These are phyloP conservation scores for Simmondsia chinensis DNA, from an alignment of 148 eudicot species.

Conservation along the genomic window DNA sequence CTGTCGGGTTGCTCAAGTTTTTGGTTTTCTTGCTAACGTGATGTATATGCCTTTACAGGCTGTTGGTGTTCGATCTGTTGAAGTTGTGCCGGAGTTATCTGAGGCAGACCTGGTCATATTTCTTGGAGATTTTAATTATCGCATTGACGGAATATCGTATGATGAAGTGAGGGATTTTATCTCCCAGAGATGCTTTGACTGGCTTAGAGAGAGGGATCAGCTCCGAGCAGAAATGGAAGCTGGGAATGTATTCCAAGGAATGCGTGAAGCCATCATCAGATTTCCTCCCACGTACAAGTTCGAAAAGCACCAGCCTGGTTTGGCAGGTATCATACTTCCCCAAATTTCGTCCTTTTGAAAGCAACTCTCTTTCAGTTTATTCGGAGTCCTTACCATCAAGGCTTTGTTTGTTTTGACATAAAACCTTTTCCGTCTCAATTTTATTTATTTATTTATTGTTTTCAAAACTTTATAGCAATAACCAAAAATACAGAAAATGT, in stretches of 20 bases:
- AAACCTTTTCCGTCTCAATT: no score
- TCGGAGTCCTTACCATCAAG: no score
- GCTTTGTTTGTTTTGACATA: no score
- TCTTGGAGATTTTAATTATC: conserved; percentile 92
- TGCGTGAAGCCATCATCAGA: conserved; percentile 81
- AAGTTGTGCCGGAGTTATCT: conserved; percentile 71
- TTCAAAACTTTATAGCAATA: no score
- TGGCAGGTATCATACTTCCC: conserved; percentile 49
- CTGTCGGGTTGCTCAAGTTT: not conserved
- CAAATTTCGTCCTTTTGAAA: no score
- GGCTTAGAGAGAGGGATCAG: conserved; percentile 94
- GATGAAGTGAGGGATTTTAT: conserved; percentile 97
- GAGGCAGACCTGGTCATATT: conserved; percentile 96
- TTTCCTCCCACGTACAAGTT: conserved; percentile 97
- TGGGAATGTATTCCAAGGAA: conserved; percentile 92
- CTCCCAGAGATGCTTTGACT: conserved; percentile 93
- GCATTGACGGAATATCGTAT: conserved; percentile 90
- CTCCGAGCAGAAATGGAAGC: conserved; percentile 83
- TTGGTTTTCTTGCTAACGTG: not conserved
- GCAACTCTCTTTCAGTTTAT: no score
- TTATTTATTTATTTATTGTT: no score
- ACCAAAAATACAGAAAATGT: no score
- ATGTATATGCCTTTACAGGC: conserved; percentile 28
- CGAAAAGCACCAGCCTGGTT: conserved; percentile 78
- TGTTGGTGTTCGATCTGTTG: conserved; percentile 34